phyloP scores from a whole-genome alignment of 768 basidiomycete species.

The Tylopilus plumbeoviolaceoides region DNA sequence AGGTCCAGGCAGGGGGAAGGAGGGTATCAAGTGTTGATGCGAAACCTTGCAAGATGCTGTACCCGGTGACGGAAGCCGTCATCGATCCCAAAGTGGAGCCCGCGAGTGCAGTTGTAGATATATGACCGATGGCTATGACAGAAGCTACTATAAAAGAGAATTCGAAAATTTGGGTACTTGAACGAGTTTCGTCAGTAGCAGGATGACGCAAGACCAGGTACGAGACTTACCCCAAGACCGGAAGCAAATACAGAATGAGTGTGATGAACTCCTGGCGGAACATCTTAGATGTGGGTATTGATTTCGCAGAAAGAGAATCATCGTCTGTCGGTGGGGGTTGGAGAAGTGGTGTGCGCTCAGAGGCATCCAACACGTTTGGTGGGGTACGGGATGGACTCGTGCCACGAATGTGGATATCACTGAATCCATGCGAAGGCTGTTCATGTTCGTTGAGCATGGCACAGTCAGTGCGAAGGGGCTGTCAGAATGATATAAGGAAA shows the following conservation, averaged over 20 bases:
- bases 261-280: conserved; percentile 59
- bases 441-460: not conserved
- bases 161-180: conserved; percentile 70
- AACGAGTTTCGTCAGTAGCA: not conserved
- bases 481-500: too few species aligned
- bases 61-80: too few species aligned
- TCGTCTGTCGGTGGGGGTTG: conserved; percentile 33
- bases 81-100: too few species aligned
- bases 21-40: too few species aligned
- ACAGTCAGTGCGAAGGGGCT: too few species aligned
- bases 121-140: too few species aligned
- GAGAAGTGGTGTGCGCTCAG: conserved; percentile 61
- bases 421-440: conserved; percentile 12
- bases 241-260: conserved; percentile 60
- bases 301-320: conserved; percentile 13
- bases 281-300: conserved; percentile 26
- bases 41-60: too few species aligned
- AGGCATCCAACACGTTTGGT: not conserved
- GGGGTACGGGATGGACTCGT: not conserved
- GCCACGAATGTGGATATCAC: conserved; percentile 16
- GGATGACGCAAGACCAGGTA: not conserved
- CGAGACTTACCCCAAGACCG: conserved; percentile 61
- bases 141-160: conserved; percentile 23
- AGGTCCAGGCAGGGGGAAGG: too few species aligned
- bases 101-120: too few species aligned